phyloP scores from a whole-genome alignment of 306 rosid species.

The Astragalus glycyphyllos region DNA sequence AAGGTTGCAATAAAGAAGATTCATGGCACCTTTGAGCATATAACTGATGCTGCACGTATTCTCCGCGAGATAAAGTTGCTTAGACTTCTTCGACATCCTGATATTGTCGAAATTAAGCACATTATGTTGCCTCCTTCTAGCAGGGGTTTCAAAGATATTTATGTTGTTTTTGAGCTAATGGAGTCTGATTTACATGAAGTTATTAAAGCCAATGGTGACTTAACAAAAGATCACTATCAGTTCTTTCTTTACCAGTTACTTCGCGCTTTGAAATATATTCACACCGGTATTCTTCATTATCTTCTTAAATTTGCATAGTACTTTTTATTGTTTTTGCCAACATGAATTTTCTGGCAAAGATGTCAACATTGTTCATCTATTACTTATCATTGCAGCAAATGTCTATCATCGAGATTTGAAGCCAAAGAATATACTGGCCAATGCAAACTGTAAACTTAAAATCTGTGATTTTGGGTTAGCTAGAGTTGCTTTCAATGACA shows the following conservation, averaged over 20 bases:
- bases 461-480: conserved; percentile 98
- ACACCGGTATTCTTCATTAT: conserved; percentile 62
- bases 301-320: background rate
- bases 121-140: conserved; percentile 88
- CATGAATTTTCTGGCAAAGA: conserved; percentile 15
- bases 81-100: conserved; percentile 93
- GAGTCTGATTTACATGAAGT: conserved; percentile 98
- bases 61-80: conserved; percentile 98
- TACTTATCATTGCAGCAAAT: conserved; percentile 73
- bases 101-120: conserved; percentile 95
- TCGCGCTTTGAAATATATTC: conserved; percentile 95
- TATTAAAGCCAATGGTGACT: conserved; percentile 88
- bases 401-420: conserved; percentile 96
- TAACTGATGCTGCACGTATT: conserved; percentile 96
- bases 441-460: conserved; percentile 96
- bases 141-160: conserved; percentile 87
- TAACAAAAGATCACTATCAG: conserved; percentile 91
- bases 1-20: conserved; percentile 95
- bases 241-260: conserved; percentile 95
- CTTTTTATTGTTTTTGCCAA: conserved; percentile 8
- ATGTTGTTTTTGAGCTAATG: conserved; percentile 96
- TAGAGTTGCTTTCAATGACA: conserved; percentile 88
- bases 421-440: conserved; percentile 96
- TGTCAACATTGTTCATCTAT: conserved; percentile 43
- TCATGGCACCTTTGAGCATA: conserved; percentile 89